Conservation (phyloP, 1,284 basidiomycete genomes). For the Trichosporon faecale region DNA sequence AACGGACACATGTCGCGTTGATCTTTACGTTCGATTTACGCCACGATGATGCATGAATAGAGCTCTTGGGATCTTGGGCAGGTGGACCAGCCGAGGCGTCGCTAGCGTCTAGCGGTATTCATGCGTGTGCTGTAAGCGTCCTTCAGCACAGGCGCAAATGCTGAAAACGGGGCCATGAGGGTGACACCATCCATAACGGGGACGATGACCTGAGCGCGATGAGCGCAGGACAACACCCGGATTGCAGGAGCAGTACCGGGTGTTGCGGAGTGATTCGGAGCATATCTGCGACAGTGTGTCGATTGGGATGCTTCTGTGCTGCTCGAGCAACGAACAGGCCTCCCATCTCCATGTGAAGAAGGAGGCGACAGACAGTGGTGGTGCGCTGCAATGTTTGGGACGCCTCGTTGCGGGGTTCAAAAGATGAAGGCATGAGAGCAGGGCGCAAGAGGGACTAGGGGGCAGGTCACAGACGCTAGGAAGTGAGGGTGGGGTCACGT, state of each 20-base stretch:
- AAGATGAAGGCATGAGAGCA: neutral
- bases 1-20: neutral
- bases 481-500: neutral
- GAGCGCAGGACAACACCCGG: too few relatives aligned
- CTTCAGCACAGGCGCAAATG: too few relatives aligned
- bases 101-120: neutral
- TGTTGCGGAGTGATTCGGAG: neutral
- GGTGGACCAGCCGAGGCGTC: neutral
- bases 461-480: slow-evolving; percentile 11
- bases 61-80: neutral
- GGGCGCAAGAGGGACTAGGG: neutral
- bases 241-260: neutral
- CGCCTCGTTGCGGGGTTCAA: neutral
- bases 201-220: neutral
- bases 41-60: neutral
- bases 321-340: neutral
- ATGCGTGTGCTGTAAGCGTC: too few relatives aligned
- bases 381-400: neutral
- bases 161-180: neutral
- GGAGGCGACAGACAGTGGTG: too few relatives aligned
- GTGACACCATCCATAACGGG: neutral
- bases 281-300: neutral
- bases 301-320: neutral
- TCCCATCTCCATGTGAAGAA: neutral
- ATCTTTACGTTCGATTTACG: neutral